Conservation (phyloP, 345 rosid genomes). For the Aegle marmelos region DNA sequence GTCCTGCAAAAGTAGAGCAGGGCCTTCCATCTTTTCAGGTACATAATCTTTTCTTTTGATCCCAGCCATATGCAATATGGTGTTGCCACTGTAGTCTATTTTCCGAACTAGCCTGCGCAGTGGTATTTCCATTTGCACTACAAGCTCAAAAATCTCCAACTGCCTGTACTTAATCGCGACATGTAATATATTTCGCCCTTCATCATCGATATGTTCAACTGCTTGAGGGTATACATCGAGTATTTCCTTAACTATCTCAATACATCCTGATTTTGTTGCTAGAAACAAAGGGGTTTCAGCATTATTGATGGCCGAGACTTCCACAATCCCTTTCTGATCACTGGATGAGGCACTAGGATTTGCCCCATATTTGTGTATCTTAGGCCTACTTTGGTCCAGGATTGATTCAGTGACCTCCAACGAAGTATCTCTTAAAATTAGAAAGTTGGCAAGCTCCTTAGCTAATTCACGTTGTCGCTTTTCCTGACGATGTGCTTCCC, state of each 20-base stretch:
- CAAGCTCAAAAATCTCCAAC: constrained; percentile 11
- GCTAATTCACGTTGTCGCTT: not conserved
- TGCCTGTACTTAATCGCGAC: constrained; percentile 19
- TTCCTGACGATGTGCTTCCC: not conserved
- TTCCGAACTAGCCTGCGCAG: not conserved
- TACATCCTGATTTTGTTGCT: constrained; percentile 12
- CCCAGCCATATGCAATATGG: constrained; percentile 23
- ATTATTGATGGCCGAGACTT: not conserved
- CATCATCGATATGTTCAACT: not conserved
- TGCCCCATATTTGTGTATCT: constrained; percentile 8
- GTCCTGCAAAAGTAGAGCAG: constrained; percentile 22
- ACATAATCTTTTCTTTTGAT: constrained; percentile 11
- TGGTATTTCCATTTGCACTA: constrained; percentile 4
- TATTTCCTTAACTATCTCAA: constrained; percentile 11
- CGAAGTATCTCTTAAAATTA: constrained; percentile 19
- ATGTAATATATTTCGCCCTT: constrained; percentile 22
- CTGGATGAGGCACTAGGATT: not conserved
- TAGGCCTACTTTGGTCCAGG: constrained; percentile 10
- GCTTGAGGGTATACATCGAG: constrained; percentile 12
- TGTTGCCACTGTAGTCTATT: constrained; percentile 16
- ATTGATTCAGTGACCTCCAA: constrained; percentile 5
- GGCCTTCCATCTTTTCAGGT: constrained; percentile 17
- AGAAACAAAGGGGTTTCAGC: constrained; percentile 9
- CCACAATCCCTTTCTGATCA: not conserved
- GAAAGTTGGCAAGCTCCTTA: constrained; percentile 9